Evolutionary conservation across 805 yeast species (phyloP), one percentile per base, ranked within the genome.

Genomic region (Metschnikowia matae): DNA sequence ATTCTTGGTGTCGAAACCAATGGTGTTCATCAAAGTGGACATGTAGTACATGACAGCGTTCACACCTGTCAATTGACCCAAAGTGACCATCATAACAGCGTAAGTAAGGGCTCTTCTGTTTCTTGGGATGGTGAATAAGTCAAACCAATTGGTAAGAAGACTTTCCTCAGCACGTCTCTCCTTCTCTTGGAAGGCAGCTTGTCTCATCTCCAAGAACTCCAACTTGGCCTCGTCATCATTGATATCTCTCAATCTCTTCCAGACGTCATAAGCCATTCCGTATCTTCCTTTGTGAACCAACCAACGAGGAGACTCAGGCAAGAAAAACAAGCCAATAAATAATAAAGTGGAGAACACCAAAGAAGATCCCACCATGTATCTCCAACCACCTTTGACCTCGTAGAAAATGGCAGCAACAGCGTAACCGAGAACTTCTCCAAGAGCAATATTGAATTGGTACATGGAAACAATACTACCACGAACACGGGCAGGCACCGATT

Each of bases 21-120:
- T 80, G 33, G 71, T 67, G 2, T 58, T 62, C 81, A 83, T 77
- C 60, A 83, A 67, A 3, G 78, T 78, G 43, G 85, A 76, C 80
- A 82, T 75, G 65, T 83, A 80, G 69, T 82, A 83, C 79, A 82
- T 74, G 51, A 83, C 77, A 38, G 83, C 87, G 59, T 83, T 83
- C 57, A 83, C 78, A 71, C 87, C 87, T 4, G 87, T 82, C 68
- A 83, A 75, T 63, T 83, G 88, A 46, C 85, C 85, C 49, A 81
- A 69, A 56, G 77, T 65, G 49, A 81, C 74, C 85, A 82, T 81
- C 56, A 79, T 73, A 47, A 71, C 70, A 8, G 86, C 75, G 62
- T 81, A 82, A 18, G 80, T 64, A 41, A 83, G 69, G 10, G 87
- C 84, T 60, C 87, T 78, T 56, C 87, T 76, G 62, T 78, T 79